Evolutionary conservation across 2,329 filamentous ascomycete species (phyloP), one percentile per base, ranked within the genome.

Genomic region (Remersonia thermophila): DNA sequence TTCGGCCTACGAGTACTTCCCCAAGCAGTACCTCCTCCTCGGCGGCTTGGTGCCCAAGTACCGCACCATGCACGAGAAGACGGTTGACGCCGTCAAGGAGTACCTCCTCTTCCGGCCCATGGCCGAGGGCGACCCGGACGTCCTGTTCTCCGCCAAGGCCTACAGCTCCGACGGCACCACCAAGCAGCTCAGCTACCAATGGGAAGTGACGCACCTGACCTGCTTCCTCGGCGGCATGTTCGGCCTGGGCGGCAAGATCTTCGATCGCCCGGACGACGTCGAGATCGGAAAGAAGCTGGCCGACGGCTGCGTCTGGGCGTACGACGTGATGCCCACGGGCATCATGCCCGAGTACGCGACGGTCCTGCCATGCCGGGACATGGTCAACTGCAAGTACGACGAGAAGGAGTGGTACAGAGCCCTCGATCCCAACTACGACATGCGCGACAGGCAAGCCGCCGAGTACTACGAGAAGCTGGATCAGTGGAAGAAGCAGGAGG

Each of bases 61-160:
- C 55, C 65, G 69, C 42, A 69, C 68, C 14, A 71, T 93, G 58
- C 85, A 93, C 53, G 66, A 79, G 39, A 72, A 71, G 38, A 71
- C 76, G 3, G 71, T 79, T 20, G 71, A 79, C 4, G 75, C 75
- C 0, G 73, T 80, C 26, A 80, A 81, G 46, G 68, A 84, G 45
- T 70, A 82, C 55, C 66, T 93, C 8, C 72, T 93, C 39, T 93
- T 75, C 58, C 71, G 80, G 4, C 85, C 86, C 1, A 80, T 91
- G 73, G 70, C 76, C 14, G 70, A 75, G 6, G 69, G 72, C 20
- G 63, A 72, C 36, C 71, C 71, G 35, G 73, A 89, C 41, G 71
- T 91, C n/a, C 66, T 91, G 3, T 75, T 91, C 42, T 73, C 82
- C 0, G 80, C 80, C 16, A 76, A 75, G 46, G 55, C 73, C n/a